Base-by-base conservation (phyloP, 2,329 filamentous ascomycete genomes). In the Emmonsiellopsis sp. region DNA sequence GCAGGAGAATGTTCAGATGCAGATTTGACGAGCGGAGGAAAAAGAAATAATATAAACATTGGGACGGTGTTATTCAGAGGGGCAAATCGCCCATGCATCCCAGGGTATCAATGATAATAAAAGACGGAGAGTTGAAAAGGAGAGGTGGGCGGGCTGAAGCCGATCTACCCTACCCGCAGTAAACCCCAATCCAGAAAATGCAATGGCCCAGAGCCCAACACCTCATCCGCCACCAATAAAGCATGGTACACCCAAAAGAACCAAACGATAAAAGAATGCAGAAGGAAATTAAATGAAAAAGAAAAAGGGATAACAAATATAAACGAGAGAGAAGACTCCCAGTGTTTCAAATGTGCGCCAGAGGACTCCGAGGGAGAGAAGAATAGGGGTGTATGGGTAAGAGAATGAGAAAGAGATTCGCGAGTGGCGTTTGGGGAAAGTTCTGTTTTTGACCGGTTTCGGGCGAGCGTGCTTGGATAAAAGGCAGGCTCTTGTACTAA, bases 41-140 rank as follows among this genome's bases (percentile, higher is more conserved):
- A 50, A 40, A 50, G 34, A 31, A 41, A 32, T 40, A 43, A 20
- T 20, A 26, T 2, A 42, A 50, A 43, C 4, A 9, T 41, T 15
- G 48, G 30, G 38, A 32, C 20, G 3, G 34, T 13, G n/a, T 37
- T 40, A 26, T 32, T 50, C 16, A 16, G 31, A 16, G 50, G 34
- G 30, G 32, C 38, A 50, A 49, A 50, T 13, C 45, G 16, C 44
- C 20, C 32, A 37, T 51, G 51, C 54, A 40, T 47, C 51, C 54
- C 46, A 40, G 54, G 54, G 54, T 56, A 56, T 56, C 54, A 53
- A 50, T 42, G 34, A 45, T 49, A 37, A 50, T 37, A 38, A 50
- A 46, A 47, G 40, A 45, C 26, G n/a, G 48, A 16, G 49, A 8
- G 37, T 26, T 38, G 43, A 31, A 45, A 15, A 44, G 10, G 34